Conservation (phyloP, 2,329 filamentous ascomycete species). For the Phaeosphaeriaceae sp. region DNA sequence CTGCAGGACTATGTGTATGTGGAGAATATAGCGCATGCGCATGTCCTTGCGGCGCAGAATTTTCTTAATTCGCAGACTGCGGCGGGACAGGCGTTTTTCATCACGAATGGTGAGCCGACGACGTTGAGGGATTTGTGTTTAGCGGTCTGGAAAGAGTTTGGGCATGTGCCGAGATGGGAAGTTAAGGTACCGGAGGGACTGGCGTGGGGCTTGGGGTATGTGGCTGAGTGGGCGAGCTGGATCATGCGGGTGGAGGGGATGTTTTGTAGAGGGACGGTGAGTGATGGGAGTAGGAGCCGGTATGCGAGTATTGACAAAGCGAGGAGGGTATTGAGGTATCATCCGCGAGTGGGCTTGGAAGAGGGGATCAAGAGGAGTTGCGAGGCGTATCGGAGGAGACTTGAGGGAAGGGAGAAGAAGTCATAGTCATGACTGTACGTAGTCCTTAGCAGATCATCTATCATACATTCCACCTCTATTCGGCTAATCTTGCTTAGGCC, state of each 20-base stretch:
- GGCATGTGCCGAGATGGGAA: slow-evolving; percentile 58
- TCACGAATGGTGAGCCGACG: slow-evolving; percentile 87
- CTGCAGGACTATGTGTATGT: slow-evolving; percentile 76
- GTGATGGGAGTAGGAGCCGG: slow-evolving; percentile 60
- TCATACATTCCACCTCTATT: background rate
- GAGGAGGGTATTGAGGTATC: slow-evolving; percentile 6
- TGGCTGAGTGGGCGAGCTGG: slow-evolving; percentile 58
- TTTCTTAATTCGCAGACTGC: slow-evolving; percentile 69
- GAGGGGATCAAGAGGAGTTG: slow-evolving; percentile 7
- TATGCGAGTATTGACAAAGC: slow-evolving; percentile 50
- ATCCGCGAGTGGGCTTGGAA: background rate
- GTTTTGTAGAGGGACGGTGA: slow-evolving; percentile 62
- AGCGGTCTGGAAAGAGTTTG: slow-evolving; percentile 73
- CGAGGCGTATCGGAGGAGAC: background rate
- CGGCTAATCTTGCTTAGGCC: background rate
- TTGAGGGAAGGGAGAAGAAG: background rate
- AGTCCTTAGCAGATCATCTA: background rate
- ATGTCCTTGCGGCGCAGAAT: slow-evolving; percentile 79
- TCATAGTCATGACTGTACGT: background rate
- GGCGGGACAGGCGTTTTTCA: slow-evolving; percentile 82
- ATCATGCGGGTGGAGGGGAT: slow-evolving; percentile 53
- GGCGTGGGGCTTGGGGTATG: slow-evolving; percentile 57
- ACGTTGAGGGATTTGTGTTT: slow-evolving; percentile 92
- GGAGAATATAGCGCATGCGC: slow-evolving; percentile 75
- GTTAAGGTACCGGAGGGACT: slow-evolving; percentile 57